Evolutionary conservation across 1,284 basidiomycete species (phyloP), one percentile per base, ranked within the genome.

Genomic region (Cryptococcus sp.): DNA sequence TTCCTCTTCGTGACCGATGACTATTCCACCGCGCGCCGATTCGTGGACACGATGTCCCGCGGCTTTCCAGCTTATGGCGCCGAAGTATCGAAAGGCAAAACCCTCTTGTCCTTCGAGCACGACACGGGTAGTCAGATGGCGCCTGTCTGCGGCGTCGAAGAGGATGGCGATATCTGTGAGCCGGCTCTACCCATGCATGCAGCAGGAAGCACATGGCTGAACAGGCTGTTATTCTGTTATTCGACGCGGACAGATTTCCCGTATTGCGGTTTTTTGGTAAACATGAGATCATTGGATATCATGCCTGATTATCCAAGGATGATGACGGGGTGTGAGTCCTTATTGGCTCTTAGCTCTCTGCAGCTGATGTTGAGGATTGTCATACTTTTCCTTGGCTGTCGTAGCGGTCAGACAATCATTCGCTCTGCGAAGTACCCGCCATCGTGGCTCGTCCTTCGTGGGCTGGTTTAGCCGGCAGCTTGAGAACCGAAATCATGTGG

Each of bases 41-140:
- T 98, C 75, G 79, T 97, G 46, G 75, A 83, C 6, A 83, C 83
- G 63, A 96, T 99, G 91, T 81, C 84, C n/a, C 68, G 83, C 70
- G 94, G 93, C 1, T 90, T 93, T 66, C 89, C 89, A 0, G 89
- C 93, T 68, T 98, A 97, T 69, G 95, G 96, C 0, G 97, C 93
- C 65, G 89, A 86, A 70, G 88, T 99, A 51, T 87, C 91, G 7
- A 81, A 82, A 47, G 89, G 91, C 47, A 99, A 99, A 81, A 96
- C 91, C 0, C 74, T 96, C 55, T 84, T 88, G 60, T 76, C 65
- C 19, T 77, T 74, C 56, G 75, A 69, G 50, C 63, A 65, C 43
- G 55, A 64, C 17, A 56, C 52, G 1, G 62, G 58, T 8, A 62
- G 60, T 47, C 63, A 64, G 30, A 65, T 70, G 17, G 64, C 56